Conservation (phyloP, 768 basidiomycete genomes). For the Boletus bicolor region DNA sequence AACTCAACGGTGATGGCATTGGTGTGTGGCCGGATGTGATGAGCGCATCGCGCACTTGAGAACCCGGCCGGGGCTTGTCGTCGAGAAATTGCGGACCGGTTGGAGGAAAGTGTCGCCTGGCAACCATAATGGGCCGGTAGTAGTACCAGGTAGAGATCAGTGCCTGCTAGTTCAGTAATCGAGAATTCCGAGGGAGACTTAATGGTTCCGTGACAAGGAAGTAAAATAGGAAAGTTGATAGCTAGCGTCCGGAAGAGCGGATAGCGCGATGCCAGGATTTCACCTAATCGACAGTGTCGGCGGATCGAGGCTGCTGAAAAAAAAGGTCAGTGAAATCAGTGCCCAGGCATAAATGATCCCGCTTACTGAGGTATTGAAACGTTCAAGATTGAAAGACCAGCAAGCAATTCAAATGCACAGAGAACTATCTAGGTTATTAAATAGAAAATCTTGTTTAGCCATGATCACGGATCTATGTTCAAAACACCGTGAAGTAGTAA, state of each 20-base stretch:
- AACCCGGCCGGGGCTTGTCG: background rate
- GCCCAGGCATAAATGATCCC: constrained; percentile 8
- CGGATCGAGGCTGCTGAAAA: constrained; percentile 7
- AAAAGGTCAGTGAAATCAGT: constrained; percentile 15
- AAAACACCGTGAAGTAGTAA: constrained; percentile 13
- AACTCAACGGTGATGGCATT: background rate
- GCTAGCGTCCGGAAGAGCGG: background rate
- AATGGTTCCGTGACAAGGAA: background rate
- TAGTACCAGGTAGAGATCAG: background rate
- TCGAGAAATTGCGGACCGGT: background rate
- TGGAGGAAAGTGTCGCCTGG: constrained; percentile 6
- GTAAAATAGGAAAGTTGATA: background rate
- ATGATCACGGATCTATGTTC: constrained; percentile 30
- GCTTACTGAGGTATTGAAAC: constrained; percentile 22
- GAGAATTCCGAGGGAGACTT: background rate
- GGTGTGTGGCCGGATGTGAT: background rate
- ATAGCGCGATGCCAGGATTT: background rate
- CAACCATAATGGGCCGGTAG: background rate
- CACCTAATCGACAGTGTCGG: background rate
- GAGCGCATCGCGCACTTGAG: constrained; percentile 2
- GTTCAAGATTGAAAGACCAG: constrained; percentile 1
- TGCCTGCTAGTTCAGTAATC: background rate
- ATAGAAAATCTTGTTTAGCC: constrained; percentile 13
- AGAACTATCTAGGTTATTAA: constrained; percentile 28
- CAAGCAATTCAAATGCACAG: constrained; percentile 20